Evolutionary conservation across 257 asterid species (phyloP), one percentile per base, ranked within the genome.

Genomic region (Solanum etuberosum): DNA sequence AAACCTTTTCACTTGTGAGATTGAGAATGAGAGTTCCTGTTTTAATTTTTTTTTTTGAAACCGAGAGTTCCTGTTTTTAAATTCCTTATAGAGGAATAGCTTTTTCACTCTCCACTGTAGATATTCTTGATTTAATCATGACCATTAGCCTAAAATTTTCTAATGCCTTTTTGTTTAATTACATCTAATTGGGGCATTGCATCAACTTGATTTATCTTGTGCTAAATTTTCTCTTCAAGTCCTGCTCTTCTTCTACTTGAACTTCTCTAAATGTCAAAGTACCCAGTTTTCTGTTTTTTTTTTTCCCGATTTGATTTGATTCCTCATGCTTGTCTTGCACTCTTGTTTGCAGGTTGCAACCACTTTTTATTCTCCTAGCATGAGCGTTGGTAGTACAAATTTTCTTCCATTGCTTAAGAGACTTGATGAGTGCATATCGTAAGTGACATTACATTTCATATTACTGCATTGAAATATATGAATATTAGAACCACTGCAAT

Each of bases 351-450:
- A 97, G 99, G 98, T 97, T 89, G 98, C 99, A 10, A 94, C 98
- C 91, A 92, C 94, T 90, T 97, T 97, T 92, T 91, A 97, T 89
- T 93, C 99, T 89, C 97, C 99, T 88, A 93, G 90, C 90, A 97
- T 97, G 99, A 96, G 89, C 88, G 98, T 95, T 59, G 89, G 92
- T 21, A 95, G 92, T 85, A 93, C 90, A 34, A 96, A 92, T 91
- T 97, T 97, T 91, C 99, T 97, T 78, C 99, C 98, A 46, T 87
- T 97, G 90, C 98, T 97, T 87, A 97, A 94, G 90, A 93, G 96
- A 88, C 98, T 97, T 81, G 99, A 97, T 77, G 98, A 96, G 90
- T 93, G 99, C 93, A 96, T 97, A 88, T 90, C 95, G 99, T 97
- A 92, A 95, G 99, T 93, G 88, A 86, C 85, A 46, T 46, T 80